These are phyloP conservation scores for Yamadazyma atmosphaerica DNA, from an alignment of 1,139 yeast genomes.

Conservation along the genomic window DNA sequence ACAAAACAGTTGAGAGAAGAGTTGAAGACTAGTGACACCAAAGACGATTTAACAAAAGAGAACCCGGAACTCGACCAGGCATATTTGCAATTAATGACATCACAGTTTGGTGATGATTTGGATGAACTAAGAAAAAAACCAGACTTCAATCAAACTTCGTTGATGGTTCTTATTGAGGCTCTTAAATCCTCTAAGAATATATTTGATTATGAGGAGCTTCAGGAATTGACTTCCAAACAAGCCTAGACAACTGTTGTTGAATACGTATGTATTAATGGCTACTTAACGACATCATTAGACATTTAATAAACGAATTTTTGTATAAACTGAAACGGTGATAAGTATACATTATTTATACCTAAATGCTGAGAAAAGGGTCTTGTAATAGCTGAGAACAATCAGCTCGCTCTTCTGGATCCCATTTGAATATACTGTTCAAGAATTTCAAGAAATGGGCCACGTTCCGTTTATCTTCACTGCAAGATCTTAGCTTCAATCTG, in stretches of 20 bases:
- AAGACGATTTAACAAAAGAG: constrained; percentile 22
- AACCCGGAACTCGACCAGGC: constrained; percentile 48
- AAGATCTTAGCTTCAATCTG: constrained; percentile 39
- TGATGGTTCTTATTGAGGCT: constrained; percentile 62
- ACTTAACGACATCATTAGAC: no score
- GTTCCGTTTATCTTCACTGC: constrained; percentile 21
- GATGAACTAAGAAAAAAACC: constrained; percentile 64
- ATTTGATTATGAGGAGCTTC: constrained; percentile 54
- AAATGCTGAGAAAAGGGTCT: constrained; percentile 20
- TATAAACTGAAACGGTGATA: no score
- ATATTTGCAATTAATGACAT: constrained; percentile 58
- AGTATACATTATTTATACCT: not conserved
- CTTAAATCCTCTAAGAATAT: constrained; percentile 66
- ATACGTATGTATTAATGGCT: not conserved
- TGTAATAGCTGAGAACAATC: constrained; percentile 44
- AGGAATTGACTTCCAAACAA: constrained; percentile 2
- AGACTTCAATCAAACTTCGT: constrained; percentile 59
- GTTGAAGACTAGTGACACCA: constrained; percentile 9
- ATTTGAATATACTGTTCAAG: constrained; percentile 44
- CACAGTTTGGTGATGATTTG: constrained; percentile 61
- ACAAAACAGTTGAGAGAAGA: constrained; percentile 1
- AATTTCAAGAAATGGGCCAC: constrained; percentile 26
- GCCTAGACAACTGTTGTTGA: not conserved
- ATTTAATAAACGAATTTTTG: no score
- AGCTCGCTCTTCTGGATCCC: constrained; percentile 56